Conservation (phyloP, 2,329 filamentous ascomycete genomes). For the Chaetomium olivaceum region DNA sequence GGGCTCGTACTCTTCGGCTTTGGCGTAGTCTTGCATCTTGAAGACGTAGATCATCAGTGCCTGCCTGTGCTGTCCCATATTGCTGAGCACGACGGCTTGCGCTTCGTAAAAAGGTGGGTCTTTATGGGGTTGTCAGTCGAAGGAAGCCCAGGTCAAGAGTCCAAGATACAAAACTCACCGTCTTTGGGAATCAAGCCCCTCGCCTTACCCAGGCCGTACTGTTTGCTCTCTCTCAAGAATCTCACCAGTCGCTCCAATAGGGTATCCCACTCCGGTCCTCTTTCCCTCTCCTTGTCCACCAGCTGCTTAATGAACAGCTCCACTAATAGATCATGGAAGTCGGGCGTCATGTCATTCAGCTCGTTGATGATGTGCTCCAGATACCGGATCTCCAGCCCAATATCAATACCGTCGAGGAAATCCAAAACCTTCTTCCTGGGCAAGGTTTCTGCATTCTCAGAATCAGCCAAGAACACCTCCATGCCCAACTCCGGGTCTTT, state of each 20-base stretch:
- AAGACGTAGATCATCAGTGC: constrained; percentile 98
- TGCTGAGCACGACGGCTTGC: constrained; percentile 85
- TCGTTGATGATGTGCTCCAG: constrained; percentile 89
- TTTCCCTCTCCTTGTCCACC: constrained; percentile 40
- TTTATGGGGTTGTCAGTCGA: constrained; percentile 39
- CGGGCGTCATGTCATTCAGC: constrained; percentile 77
- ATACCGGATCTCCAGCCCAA: constrained; percentile 74
- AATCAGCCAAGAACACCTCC: constrained; percentile 91
- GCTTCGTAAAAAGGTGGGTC: constrained; percentile 86
- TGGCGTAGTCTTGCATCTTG: constrained; percentile 80
- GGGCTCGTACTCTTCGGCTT: constrained; percentile 81
- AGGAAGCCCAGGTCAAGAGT: not conserved
- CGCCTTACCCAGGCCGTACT: constrained; percentile 79
- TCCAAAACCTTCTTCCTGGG: constrained; percentile 73
- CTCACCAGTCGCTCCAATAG: constrained; percentile 67
- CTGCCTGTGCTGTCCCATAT: constrained; percentile 94
- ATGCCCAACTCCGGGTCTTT: constrained; percentile 75
- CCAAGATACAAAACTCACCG: constrained; percentile 52
- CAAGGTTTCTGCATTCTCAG: constrained; percentile 88
- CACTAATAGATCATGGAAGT: constrained; percentile 83
- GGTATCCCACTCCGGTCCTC: constrained; percentile 52
- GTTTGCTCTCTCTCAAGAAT: constrained; percentile 73
- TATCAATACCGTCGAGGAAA: constrained; percentile 71
- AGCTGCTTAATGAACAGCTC: constrained; percentile 66
- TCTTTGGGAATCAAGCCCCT: constrained; percentile 77